Percentiles rank a stretch among this genome's conserved stretches.
phyloP scores from a whole-genome alignment of 2,329 filamentous ascomycete species.

The Didymella glomerata region DNA sequence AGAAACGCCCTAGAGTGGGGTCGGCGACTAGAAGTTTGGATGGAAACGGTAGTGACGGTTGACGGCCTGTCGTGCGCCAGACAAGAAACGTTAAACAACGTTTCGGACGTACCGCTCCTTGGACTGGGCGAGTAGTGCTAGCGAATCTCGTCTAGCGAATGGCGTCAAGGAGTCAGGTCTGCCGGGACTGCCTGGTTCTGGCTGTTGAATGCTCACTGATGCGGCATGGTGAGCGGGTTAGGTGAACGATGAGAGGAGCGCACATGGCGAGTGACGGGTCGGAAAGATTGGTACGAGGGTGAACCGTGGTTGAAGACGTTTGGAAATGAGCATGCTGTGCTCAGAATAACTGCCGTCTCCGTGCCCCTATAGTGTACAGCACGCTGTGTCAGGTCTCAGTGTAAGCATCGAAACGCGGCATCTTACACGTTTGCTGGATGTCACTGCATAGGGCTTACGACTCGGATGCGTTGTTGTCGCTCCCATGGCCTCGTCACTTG shows the following conservation, averaged over 20 bases:
- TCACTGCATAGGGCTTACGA: not conserved
- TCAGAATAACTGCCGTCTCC: not conserved
- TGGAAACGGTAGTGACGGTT: constrained; percentile 23
- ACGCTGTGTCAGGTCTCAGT: not conserved
- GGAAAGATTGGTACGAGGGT: constrained; percentile 1
- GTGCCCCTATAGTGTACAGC: constrained; percentile 7
- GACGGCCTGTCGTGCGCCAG: constrained; percentile 16
- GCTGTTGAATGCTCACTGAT: not conserved
- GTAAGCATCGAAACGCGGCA: not conserved
- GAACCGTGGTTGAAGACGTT: constrained; percentile 13
- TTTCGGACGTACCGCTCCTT: constrained; percentile 22
- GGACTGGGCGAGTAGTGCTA: constrained; percentile 19
- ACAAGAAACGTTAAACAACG: constrained; percentile 19
- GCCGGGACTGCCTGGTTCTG: constrained; percentile 5
- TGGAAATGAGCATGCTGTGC: not conserved
- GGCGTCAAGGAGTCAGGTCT: not conserved
- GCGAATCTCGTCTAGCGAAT: constrained; percentile 11
- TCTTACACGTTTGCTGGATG: not conserved
- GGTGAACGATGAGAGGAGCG: constrained; percentile 14
- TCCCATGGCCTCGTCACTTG: constrained; percentile 2
- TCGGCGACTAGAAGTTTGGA: constrained; percentile 21
- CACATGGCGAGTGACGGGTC: constrained; percentile 2
- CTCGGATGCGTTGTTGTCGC: not conserved
- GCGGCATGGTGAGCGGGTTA: not conserved
- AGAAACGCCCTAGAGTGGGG: constrained; percentile 7